Base-by-base conservation (phyloP, 176 grass and related monocot species). In the Triticum timopheevii region DNA sequence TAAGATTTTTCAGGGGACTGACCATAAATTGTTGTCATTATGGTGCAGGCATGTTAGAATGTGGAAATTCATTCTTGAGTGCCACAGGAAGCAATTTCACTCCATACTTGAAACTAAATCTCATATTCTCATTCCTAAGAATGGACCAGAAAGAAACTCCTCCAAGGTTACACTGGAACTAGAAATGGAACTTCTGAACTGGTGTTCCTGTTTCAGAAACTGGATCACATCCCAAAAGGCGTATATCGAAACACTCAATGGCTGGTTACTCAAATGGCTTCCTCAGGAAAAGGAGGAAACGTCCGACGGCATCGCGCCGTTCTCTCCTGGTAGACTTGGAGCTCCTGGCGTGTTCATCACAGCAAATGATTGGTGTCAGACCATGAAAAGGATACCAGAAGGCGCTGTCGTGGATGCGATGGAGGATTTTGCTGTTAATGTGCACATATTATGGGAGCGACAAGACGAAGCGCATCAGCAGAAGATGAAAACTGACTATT, bases 181-280 rank as follows among this genome's bases (percentile, higher is more conserved):
- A 69, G 93, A 98, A 70, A 74, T 81, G 68, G 95, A 95, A 52
- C 95, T 98, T 67, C 73, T 95, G 84, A 98, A 98, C 80, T 98
- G 91, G 93, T 85, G 89, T 82, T 90, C 88, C 61, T 92, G 93
- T 90, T 98, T 98, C 83, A 90, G 87, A 40, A 89, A 95, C 33
- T 98, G 93, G 93, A 87, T 98, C 78, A 23, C 52, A 7, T 89
- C 89, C 17, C 95, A 98, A 79, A 92, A 90, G 50, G 81, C 87
- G 36, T 98, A 98, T 78, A 88, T 95, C 16, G 87, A 92, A 88
- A 81, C 88, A 67, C 70, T 98, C 6, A 98, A 98, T 47, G 87
- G 86, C 34, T 98, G 93, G 93, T 76, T 98, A 73, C 39, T 92
- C 24, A 98, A 98, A 86, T 98, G 95, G 95, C 93, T 98, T 80